Evolutionary conservation across 345 rosid genomes (phyloP).

Genomic region (Mangifera indica): DNA sequence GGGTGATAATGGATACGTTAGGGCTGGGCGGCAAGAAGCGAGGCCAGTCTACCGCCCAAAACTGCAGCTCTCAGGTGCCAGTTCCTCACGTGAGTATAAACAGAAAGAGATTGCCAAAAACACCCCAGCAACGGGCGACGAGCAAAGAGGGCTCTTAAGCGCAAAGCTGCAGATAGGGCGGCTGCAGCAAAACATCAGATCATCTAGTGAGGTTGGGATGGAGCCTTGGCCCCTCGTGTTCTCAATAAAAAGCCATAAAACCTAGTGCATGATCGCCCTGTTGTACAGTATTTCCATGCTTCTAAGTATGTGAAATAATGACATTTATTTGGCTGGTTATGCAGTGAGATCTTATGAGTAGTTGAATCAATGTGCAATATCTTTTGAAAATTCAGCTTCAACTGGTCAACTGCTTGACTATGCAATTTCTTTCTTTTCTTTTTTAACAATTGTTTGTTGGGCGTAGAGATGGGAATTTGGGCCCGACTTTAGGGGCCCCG

Average conservation of each 20-base stretch:
- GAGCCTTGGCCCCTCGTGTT: background rate
- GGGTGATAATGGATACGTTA: conserved; percentile 93
- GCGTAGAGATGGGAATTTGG: too few relatives aligned
- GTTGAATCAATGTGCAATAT: background rate
- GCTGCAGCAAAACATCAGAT: conserved; percentile 53
- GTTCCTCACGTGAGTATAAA: conserved; percentile 56
- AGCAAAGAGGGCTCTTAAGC: conserved; percentile 87
- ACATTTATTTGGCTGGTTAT: background rate
- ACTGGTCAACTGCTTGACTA: background rate
- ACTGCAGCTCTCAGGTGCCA: conserved; percentile 45
- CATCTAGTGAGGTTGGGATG: conserved; percentile 29
- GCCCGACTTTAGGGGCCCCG: too few relatives aligned
- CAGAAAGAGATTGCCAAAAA: conserved; percentile 50
- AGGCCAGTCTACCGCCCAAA: conserved; percentile 53
- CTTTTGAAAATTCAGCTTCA: background rate
- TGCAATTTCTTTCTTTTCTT: background rate
- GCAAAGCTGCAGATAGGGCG: conserved; percentile 88
- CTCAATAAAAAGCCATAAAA: background rate
- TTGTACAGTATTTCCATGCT: conserved; percentile 23
- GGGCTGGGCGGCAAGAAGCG: conserved; percentile 88
- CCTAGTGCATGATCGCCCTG: background rate
- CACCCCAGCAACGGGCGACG: conserved; percentile 62
- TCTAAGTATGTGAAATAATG: conserved; percentile 15
- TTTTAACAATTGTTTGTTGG: too few relatives aligned
- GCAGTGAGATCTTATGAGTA: background rate